These are phyloP conservation scores for Plasmodium fragile DNA, from an alignment of 169 alveolate genomes.

Conservation along the genomic window DNA sequence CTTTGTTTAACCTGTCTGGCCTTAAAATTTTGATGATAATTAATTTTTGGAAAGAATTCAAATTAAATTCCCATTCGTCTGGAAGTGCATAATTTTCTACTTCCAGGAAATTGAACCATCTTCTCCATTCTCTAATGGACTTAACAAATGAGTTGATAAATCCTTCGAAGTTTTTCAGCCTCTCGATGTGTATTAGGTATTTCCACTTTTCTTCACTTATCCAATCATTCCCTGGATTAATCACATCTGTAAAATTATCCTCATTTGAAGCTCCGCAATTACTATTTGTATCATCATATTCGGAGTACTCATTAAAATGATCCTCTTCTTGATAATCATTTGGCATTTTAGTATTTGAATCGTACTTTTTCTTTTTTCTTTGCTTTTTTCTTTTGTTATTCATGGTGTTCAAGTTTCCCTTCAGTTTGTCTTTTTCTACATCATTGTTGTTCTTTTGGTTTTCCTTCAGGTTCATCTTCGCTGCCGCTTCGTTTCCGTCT, in stretches of 20 bases:
- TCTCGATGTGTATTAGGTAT: slow-evolving; percentile 59
- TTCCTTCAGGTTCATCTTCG: background rate
- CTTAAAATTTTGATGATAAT: slow-evolving; percentile 72
- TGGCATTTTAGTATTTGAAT: slow-evolving; percentile 9
- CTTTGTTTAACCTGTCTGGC: slow-evolving; percentile 76
- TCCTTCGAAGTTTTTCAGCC: slow-evolving; percentile 70
- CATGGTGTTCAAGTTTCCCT: background rate
- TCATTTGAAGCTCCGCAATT: slow-evolving; percentile 22
- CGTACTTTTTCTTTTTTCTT: slow-evolving; percentile 17
- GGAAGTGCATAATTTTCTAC: slow-evolving; percentile 70
- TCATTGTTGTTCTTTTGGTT: background rate
- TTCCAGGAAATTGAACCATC: slow-evolving; percentile 71
- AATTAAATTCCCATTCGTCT: slow-evolving; percentile 78
- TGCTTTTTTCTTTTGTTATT: slow-evolving; percentile 39
- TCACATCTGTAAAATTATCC: slow-evolving; percentile 8
- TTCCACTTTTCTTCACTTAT: slow-evolving; percentile 69
- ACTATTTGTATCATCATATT: slow-evolving; percentile 20
- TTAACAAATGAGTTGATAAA: slow-evolving; percentile 73
- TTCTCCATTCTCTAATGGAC: slow-evolving; percentile 78
- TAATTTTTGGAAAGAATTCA: slow-evolving; percentile 71
- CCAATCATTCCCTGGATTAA: slow-evolving; percentile 78
- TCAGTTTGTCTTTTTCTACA: background rate
- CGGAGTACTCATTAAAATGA: slow-evolving; percentile 15
- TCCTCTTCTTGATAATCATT: slow-evolving; percentile 16
- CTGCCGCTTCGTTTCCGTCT: background rate